phyloP scores from a whole-genome alignment of 1,284 basidiomycete genomes.

The Gomphus bonarii region DNA sequence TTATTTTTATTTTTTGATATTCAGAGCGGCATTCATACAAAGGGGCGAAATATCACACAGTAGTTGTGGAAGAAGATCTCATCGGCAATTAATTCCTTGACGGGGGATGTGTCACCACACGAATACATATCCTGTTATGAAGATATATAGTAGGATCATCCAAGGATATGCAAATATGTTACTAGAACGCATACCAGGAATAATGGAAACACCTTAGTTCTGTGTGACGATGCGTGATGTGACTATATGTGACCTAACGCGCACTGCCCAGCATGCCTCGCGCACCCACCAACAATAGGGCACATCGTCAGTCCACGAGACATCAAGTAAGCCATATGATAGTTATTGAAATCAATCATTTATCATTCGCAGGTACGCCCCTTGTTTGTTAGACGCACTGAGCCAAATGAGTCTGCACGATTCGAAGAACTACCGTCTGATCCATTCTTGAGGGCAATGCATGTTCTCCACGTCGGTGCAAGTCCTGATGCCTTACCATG shows the following conservation, averaged over 20 bases:
- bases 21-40: too few relatives aligned
- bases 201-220: too few relatives aligned
- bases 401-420: constrained; percentile 20
- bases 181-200: neutral
- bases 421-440: constrained; percentile 49
- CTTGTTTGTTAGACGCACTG: constrained; percentile 28
- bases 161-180: too few relatives aligned
- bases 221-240: neutral
- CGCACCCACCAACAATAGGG: neutral
- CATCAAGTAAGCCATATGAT: neutral
- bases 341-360: neutral
- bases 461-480: constrained; percentile 87
- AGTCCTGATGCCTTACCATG: constrained; percentile 89
- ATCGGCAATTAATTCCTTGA: too few relatives aligned
- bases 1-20: too few relatives aligned
- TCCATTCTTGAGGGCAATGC: constrained; percentile 78
- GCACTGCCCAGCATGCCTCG: neutral
- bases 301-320: constrained; percentile 1
- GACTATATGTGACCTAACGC: neutral
- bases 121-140: too few relatives aligned
- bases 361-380: constrained; percentile 30
- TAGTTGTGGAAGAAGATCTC: too few relatives aligned
- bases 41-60: too few relatives aligned
- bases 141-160: too few relatives aligned
- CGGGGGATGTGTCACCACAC: too few relatives aligned